These are phyloP conservation scores for Phytopythium ostracodes DNA, from an alignment of 352 stramenopile species.

Conservation along the genomic window DNA sequence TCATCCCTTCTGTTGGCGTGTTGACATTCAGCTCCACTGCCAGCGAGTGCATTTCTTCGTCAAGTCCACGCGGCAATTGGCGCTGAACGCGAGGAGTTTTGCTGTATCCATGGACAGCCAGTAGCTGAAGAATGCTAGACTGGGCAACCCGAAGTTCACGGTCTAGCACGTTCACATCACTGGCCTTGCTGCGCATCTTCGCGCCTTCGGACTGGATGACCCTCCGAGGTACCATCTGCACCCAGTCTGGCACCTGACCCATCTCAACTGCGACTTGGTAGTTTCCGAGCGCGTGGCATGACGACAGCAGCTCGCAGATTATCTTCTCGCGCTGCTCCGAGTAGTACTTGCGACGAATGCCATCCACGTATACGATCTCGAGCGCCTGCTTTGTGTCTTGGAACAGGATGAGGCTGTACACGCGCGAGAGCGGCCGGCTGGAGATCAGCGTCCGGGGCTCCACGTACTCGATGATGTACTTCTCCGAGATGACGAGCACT, in stretches of 20 bases:
- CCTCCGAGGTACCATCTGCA: constrained; percentile 72
- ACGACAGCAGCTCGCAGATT: constrained; percentile 65
- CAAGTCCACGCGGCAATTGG: constrained; percentile 55
- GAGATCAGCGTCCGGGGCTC: constrained; percentile 51
- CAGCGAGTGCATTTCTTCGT: constrained; percentile 73
- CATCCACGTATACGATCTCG: constrained; percentile 73
- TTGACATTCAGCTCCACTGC: constrained; percentile 79
- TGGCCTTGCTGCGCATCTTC: constrained; percentile 29
- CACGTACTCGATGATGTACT: constrained; percentile 62
- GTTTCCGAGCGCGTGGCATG: constrained; percentile 72
- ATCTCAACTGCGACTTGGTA: constrained; percentile 59
- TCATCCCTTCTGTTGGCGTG: constrained; percentile 63
- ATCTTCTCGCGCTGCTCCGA: constrained; percentile 69
- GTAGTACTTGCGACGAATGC: constrained; percentile 64
- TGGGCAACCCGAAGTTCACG: constrained; percentile 68
- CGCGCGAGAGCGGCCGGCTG: constrained; percentile 60
- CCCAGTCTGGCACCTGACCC: constrained; percentile 37
- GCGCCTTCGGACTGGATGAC: constrained; percentile 67
- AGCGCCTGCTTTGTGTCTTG: constrained; percentile 60
- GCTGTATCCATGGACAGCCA: constrained; percentile 48
- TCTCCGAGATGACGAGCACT: constrained; percentile 62
- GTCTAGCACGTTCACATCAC: constrained; percentile 53
- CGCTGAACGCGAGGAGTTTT: constrained; percentile 65
- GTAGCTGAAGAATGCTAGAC: constrained; percentile 52
- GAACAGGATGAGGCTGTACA: constrained; percentile 71